Base-by-base conservation (phyloP, 208 protist species). In the Jaenimonas drosophilae region DNA sequence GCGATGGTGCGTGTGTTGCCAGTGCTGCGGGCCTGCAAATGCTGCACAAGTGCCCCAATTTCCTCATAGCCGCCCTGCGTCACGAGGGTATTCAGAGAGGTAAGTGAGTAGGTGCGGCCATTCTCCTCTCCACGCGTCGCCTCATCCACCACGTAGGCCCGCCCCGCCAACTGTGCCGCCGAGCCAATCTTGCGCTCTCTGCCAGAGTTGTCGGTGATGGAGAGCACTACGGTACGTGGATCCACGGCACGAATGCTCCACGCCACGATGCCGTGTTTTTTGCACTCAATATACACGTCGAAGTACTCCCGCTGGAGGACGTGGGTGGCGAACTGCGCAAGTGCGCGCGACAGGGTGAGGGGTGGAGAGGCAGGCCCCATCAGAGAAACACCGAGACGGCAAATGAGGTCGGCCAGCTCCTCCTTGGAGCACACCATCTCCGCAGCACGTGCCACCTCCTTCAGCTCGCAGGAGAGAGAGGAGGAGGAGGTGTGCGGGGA, bases 361-460 rank as follows among this genome's bases (percentile, higher is more conserved):
- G 43, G 44, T 20, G 36, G 25, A 48, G 51, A 42, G 52, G 39
- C 50, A 32, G 64, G 53, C 21, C 57, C 42, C 21, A 61, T 67
- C 4, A 86, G 40, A n/a, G 52, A 38, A 12, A 64, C 53, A 44
- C 76, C 76, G 24, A 78, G 57, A 14, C 76, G 76, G 36, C 69
- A 81, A 19, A 80, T 36, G 6, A 75, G 49, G 43, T 86, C 76
- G 3, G 71, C 76, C 9, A 86, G 42, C 45, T 81, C 76, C 52
- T 73, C 76, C n/a, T 53, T 45, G 4, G 33, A 49, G 27, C 30
- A 0, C n/a, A 46, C 20, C 11, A n/a, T 25, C 21, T 29, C 34
- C 31, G 50, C 1, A 34, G 31, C 14, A 17, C 2, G n/a, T 4
- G 40, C 42, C 7, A 32, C n/a, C n/a, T n/a, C n/a, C n/a, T n/a